phyloP scores from a whole-genome alignment of 768 basidiomycete species.

The Clavulina sp. region DNA sequence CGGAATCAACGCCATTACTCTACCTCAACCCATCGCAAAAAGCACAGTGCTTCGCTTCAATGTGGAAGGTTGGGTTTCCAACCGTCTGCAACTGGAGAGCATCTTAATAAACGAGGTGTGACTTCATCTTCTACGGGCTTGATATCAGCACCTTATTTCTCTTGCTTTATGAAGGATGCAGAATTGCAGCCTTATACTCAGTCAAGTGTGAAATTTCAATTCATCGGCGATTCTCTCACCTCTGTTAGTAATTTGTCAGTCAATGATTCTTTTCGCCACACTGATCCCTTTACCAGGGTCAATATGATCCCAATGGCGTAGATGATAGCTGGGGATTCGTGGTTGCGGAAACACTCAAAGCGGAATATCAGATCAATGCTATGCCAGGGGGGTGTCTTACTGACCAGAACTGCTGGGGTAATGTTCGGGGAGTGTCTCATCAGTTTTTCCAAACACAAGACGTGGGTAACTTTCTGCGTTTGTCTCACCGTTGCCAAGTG shows the following conservation, averaged over 20 bases:
- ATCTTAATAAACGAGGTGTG: slow-evolving; percentile 29
- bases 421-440: slow-evolving; percentile 19
- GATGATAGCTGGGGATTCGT: slow-evolving; percentile 42
- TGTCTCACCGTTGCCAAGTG: background rate
- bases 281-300: slow-evolving; percentile 24
- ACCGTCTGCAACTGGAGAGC: slow-evolving; percentile 34
- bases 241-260: slow-evolving; percentile 22
- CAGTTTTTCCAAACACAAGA: slow-evolving; percentile 23
- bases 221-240: slow-evolving; percentile 41
- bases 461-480: background rate
- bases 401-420: slow-evolving; percentile 15
- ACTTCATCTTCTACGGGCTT: background rate
- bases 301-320: slow-evolving; percentile 35
- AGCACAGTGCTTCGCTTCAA: slow-evolving; percentile 22
- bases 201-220: slow-evolving; percentile 31
- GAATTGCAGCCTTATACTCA: slow-evolving; percentile 28
- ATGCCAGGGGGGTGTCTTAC: slow-evolving; percentile 37
- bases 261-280: background rate
- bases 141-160: background rate
- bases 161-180: slow-evolving; percentile 25
- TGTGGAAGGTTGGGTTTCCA: slow-evolving; percentile 42
- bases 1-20: slow-evolving; percentile 29
- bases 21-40: slow-evolving; percentile 15
- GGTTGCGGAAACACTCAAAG: slow-evolving; percentile 31
- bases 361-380: slow-evolving; percentile 33